Base-by-base conservation (phyloP, 805 yeast species). In the Torulaspora franciscae region DNA sequence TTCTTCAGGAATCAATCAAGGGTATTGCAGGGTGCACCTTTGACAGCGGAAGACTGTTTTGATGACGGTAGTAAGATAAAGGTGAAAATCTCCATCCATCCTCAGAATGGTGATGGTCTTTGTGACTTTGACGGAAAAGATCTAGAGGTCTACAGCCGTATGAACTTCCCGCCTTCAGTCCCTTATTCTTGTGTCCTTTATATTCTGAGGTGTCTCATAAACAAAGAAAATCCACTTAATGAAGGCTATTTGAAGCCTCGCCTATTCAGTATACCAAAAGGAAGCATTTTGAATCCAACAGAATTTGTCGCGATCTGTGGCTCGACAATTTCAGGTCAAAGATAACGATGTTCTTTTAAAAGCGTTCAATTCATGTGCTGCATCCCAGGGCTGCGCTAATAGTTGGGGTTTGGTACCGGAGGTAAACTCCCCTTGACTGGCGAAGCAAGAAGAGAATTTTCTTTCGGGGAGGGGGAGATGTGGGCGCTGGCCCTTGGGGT, bases 401-500 rank as follows among this genome's bases (percentile, higher is more conserved):
- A 91, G 90, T 79, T 91, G 55, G 89, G 96, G 0, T 91, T 90
- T 70, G 97, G 96, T 24, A 77, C 76, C 22, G 85, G 81, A 49
- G 90, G 87, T 39, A 74, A 76, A 48, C 66, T 63, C 44, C 66
- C 64, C 7, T 59, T 72, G 66, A 69, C 80, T 62, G 56, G 77
- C 51, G 52, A 51, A 7, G 28, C 32, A 4, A 69, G 72, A 65
- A 66, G 72, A 7, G 88, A 89, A 0, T 87, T 86, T 62, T 95
- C 96, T 0, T 88, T 88, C 64, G 88, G 87, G 62, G 96, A 89
- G 96, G 96, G 46, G 96, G 96, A 47, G 96, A 96, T 1, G 83
- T 88, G 32, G 96, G 96, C 38, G 96, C 96, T 2, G 76, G 77
- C 6, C 55, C 57, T 47, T 54, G 75, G 73, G 52, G 66, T 56